Evolutionary conservation across 495 filamentous ascomycete genomes (phyloP), one percentile per base, ranked within the genome.

Genomic region (Jackrogersella minutella): DNA sequence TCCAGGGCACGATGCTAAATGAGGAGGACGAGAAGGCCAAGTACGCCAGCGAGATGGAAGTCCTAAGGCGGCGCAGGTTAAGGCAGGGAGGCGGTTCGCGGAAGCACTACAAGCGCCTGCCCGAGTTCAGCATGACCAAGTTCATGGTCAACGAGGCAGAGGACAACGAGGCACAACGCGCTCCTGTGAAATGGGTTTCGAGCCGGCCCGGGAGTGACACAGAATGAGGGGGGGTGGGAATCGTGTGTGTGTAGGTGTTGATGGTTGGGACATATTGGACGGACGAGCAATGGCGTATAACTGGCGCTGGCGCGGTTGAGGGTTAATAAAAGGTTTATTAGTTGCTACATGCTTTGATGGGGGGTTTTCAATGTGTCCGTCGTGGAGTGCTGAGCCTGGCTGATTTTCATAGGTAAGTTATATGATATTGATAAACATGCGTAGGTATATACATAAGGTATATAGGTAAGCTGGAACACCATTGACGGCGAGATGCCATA

Each of bases 121-220:
- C 78, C 19, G 79, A 82, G 56, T 79, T 80, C 52, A 79, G 80
- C 69, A 79, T 82, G 76, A 83, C 81, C 21, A 82, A 75, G 61
- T 80, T 83, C 26, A 76, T 72, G 14, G 66, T 70, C 31, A 77
- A 81, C 21, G 76, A 80, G 10, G 61, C 76, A 46, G 73, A 79
- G 57, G 78, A 79, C 53, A 71, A 78, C 49, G 66, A 68, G 52
- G 26, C 50, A 21, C 70, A 62, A n/a, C 64, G 51, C 21, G 47
- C 66, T 11, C 63, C 67, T 0, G 47, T 70, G 17, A 31, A 56
- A 30, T 58, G 52, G 64, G 55, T 62, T 10, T 44, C 53, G 10
- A 58, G 57, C 39, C 62, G 37, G 19, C 52, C 62, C 6, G 58
- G 57, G 2, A 66, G 53, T 26, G 62, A 70, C 17, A 55, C 59